phyloP scores from a whole-genome alignment of 352 stramenopile genomes.

The Phytophthora kernoviae region DNA sequence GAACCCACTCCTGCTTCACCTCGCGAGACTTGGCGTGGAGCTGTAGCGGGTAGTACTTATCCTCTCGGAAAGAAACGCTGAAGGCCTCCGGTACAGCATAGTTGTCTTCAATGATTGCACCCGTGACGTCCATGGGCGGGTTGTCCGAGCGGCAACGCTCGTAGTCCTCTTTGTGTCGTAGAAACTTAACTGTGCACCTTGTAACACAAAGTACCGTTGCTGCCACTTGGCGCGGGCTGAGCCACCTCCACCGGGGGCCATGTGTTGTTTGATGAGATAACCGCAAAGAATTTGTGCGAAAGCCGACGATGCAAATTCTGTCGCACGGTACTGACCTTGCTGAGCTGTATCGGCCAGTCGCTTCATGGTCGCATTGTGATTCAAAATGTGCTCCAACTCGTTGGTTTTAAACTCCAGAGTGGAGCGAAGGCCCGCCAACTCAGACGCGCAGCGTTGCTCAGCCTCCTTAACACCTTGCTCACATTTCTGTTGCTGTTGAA shows the following conservation, averaged over 20 bases:
- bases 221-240: constrained; percentile 76
- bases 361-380: constrained; percentile 89
- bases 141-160: constrained; percentile 81
- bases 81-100: constrained; percentile 82
- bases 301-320: constrained; percentile 79
- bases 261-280: constrained; percentile 88
- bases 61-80: constrained; percentile 77
- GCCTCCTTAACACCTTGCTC: constrained; percentile 77
- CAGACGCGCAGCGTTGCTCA: constrained; percentile 71
- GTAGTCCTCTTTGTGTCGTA: constrained; percentile 89
- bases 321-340: constrained; percentile 83
- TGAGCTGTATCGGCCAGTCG: constrained; percentile 83
- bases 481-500: constrained; percentile 81
- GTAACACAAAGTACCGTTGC: constrained; percentile 87
- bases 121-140: constrained; percentile 80
- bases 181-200: constrained; percentile 77
- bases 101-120: constrained; percentile 77
- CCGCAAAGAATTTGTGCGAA: constrained; percentile 74
- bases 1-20: constrained; percentile 82
- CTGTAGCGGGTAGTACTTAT: constrained; percentile 83
- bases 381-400: constrained; percentile 87
- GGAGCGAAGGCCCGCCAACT: constrained; percentile 67
- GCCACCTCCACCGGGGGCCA: constrained; percentile 46
- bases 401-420: constrained; percentile 88
- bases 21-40: constrained; percentile 83